Base-by-base conservation (phyloP, 1,284 basidiomycete species). In the Leccinum fallax region DNA sequence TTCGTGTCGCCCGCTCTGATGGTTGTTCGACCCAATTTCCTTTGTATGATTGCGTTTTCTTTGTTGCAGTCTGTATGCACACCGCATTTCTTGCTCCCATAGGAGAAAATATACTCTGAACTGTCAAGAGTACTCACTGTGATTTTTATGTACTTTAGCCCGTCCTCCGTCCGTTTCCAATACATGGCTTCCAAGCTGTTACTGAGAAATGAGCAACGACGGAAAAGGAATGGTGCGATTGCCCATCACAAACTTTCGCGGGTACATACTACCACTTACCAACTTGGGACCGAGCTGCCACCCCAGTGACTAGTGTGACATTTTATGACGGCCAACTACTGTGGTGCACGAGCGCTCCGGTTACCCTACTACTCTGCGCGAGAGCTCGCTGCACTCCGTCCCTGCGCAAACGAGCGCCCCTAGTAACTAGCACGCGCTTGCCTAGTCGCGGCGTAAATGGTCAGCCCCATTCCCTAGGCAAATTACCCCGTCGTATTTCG, bases 21-120 rank as follows among this genome's bases (percentile, higher is more conserved):
- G 38, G 59, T 59, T 63, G 60, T 52, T 55, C 34, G 19, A 43
- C 48, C 46, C 21, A 53, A 52, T 15, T 58, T 55, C 40, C 61
- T 55, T 55, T 57, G 63, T 62, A 65, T 74, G 69, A 60, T 63
- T 30, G 43, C 61, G 58, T 53, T 60, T 51, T 61, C 48, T 56
- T 49, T 55, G 54, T 56, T 48, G 51, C 61, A 56, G 26, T 32
- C 32, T 24, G 28, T 63, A 65, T 72, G 70, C 67, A 73, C 28
- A 16, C 34, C 16, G 2, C 34, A 26, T 19, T 34, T 59, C 46
- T 62, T 55, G 53, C 32, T 56, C 54, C 34, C 55, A 21, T 61
- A 64, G 64, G 63, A n/a, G 38, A 55, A 63, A 58, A 57, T 55
- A 61, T 64, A 56, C 53, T 49, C 6, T 52, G 40, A 38, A 56